Evolutionary conservation across 345 rosid genomes (phyloP), one percentile per base, ranked within the genome.

Genomic region (Trapa incisa): DNA sequence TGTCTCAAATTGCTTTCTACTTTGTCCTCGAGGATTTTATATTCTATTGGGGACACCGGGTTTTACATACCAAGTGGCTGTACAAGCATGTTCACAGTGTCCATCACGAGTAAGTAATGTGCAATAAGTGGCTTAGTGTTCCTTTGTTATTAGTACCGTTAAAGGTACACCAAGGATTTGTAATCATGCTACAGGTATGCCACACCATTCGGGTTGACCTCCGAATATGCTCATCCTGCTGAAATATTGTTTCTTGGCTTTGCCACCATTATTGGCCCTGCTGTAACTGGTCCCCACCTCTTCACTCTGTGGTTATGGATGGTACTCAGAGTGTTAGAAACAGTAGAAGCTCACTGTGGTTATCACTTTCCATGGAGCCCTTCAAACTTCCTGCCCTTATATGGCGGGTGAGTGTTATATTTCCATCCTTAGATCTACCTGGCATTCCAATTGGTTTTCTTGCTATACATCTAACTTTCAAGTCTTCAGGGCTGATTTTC

Each of bases 281-380:
- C 97, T 68, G 78, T 94, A 69, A 94, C 99, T 2, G 99, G 99
- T 3, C 99, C 99, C 56, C 99, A 94, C 83, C 77, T 94, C 57
- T 66, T 87, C 62, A 94, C 97, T 56, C 82, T 91, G 39, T 94
- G 99, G 99, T 72, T 91, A 57, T 94, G 99, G 99, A 83, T 91
- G 91, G 80, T 85, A 52, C 80, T 94, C 13, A 82, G 99, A 80
- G 96, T 94, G 65, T 75, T 94, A 66, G 99, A 91, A 82, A 91
- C 99, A 15, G 99, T 94, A 56, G 99, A 94, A 79, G 99, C 96
- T 73, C 99, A 94, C 73, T 89, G 96, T 76, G 99, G 97, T 75
- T 94, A 94, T 72, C 93, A 94, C 84, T 91, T 94, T 74, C 97
- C 96, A 14, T 94, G 99, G 97, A 91, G 99, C 76, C 89, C 84